Evolutionary conservation across 2,329 filamentous ascomycete genomes (phyloP).

Genomic region (Aureobasidium sp.): DNA sequence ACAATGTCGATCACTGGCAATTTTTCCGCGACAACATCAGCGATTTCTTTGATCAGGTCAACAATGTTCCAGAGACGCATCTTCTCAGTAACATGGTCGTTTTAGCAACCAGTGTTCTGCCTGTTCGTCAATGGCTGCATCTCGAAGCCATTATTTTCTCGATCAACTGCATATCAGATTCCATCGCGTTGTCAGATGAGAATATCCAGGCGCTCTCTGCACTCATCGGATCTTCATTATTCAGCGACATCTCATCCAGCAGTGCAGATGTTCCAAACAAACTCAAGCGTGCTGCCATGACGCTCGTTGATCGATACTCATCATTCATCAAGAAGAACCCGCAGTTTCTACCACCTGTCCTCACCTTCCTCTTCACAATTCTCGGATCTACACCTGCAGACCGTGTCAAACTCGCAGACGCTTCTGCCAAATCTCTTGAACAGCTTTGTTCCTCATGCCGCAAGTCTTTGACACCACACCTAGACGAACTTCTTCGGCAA

Average conservation of each 20-base stretch:
- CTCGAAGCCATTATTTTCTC: conserved; percentile 53
- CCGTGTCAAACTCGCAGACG: conserved; percentile 50
- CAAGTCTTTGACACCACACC: conserved; percentile 58
- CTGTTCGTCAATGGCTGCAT: conserved; percentile 40
- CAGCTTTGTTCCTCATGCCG: conserved; percentile 71
- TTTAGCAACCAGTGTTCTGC: conserved; percentile 36
- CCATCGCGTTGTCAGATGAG: conserved; percentile 21
- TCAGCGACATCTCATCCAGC: conserved; percentile 42
- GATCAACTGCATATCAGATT: conserved; percentile 59
- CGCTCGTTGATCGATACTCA: conserved; percentile 64
- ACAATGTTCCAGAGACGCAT: conserved; percentile 44
- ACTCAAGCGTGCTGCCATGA: conserved; percentile 61
- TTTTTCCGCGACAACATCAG: conserved; percentile 72
- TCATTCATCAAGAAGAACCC: conserved; percentile 69
- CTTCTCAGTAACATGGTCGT: conserved; percentile 43
- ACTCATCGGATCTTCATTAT: conserved; percentile 58
- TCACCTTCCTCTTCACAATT: conserved; percentile 68
- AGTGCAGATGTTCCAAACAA: conserved; percentile 50
- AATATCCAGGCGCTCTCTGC: conserved; percentile 53
- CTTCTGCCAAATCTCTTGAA: conserved; percentile 67
- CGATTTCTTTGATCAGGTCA: conserved; percentile 68
- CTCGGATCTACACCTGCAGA: conserved; percentile 45
- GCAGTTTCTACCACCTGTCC: conserved; percentile 58
- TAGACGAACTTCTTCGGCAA: conserved; percentile 62
- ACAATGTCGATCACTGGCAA: conserved; percentile 59